Conservation (phyloP, 306 rosid species). For the Macrotyloma uniflorum region DNA sequence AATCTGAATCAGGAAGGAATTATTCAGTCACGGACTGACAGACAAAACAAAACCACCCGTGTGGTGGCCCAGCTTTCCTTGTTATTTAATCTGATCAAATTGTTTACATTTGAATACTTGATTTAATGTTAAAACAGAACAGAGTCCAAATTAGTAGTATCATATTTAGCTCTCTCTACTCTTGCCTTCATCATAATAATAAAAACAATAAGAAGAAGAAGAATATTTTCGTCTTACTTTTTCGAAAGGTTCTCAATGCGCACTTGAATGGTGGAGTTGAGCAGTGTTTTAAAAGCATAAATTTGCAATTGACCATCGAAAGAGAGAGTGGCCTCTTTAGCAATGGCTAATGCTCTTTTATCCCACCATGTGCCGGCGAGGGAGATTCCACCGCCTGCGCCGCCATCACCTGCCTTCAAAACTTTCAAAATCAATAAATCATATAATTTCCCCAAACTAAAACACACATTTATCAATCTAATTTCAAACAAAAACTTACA, state of each 20-base stretch:
- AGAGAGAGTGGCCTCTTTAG: slow-evolving; percentile 70
- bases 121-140: no score
- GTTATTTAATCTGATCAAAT: background rate
- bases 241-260: slow-evolving; percentile 83
- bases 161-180: background rate
- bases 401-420: slow-evolving; percentile 89
- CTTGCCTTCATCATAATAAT: background rate
- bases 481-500: slow-evolving; percentile 50
- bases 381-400: slow-evolving; percentile 84
- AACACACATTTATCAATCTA: background rate
- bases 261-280: slow-evolving; percentile 71
- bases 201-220: background rate
- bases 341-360: slow-evolving; percentile 73
- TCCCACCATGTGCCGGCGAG: slow-evolving; percentile 97
- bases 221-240: slow-evolving; percentile 52
- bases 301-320: slow-evolving; percentile 75
- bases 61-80: background rate
- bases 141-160: no score
- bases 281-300: slow-evolving; percentile 77
- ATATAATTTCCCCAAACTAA: background rate
- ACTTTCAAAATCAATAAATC: slow-evolving; percentile 12
- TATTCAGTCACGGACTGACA: background rate
- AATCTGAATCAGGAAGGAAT: no score
- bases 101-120: background rate
- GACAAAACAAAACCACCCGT: background rate